Base-by-base conservation (phyloP, 192 early-diverging fungal genomes). In the Gonapodya sp. region DNA sequence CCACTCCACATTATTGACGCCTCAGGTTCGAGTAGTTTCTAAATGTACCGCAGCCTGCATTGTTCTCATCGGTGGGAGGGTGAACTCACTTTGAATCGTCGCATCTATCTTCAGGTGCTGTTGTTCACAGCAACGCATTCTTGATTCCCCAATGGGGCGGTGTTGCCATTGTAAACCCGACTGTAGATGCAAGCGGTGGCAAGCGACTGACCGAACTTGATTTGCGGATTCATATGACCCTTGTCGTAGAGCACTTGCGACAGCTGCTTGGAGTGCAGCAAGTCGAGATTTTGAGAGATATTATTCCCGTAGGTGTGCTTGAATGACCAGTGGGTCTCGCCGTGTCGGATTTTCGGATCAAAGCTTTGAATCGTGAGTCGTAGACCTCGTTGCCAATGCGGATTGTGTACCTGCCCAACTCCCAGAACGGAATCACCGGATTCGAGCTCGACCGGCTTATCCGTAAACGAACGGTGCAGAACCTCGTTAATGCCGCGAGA, bases 61-160 rank as follows among this genome's bases (percentile, higher is more conserved):
- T n/a, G n/a, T n/a, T n/a, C n/a, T n/a, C n/a, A n/a, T n/a, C n/a
- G n/a, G n/a, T 35, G 82, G 84, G 31, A 80, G 8, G 1, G 2
- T 34, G 34, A 64, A 78, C 31, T 36, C 31, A 30, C 33, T 64
- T 30, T 84, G 8, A 80, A 35, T 73, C 33, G 2, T 78, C 1
- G 75, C 31, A 36, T 30, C 35, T 30, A n/a, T n/a, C n/a, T 81
- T 0, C 36, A 90, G 91, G 83, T 16, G 78, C 85, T 35, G 80
- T 85, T 33, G 78, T 91, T 0, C 35, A 78, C 35, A 91, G 86
- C 78, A 96, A 97, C 82, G 94, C 96, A 0, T 99, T 98, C 82
- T 81, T 96, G 34, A 93, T 98, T 64, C 94, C 96, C 36, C 93
- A 94, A 31, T 99, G 97, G 97, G 98, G 98, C 35, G 98, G 97